Evolutionary conservation across 2,329 filamentous ascomycete species (phyloP).

Genomic region (Nannizzia gypsea): DNA sequence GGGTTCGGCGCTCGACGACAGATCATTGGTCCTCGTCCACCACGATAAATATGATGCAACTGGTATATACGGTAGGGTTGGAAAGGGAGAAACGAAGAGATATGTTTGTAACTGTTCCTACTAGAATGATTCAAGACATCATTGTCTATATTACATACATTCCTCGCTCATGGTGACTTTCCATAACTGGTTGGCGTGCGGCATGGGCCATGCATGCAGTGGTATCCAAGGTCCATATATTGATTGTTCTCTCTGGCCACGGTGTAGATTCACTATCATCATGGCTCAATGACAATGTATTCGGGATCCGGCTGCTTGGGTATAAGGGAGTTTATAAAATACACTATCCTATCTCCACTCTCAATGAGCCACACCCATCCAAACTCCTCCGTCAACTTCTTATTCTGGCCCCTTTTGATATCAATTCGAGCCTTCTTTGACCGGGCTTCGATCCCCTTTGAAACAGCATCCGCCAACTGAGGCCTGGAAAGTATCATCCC

Average conservation of each 20-base stretch:
- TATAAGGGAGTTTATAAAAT: conserved; percentile 19
- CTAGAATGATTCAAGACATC: not conserved
- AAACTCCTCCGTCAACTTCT: conserved; percentile 24
- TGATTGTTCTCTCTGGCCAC: not conserved
- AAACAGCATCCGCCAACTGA: conserved; percentile 36
- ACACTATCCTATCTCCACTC: conserved; percentile 31
- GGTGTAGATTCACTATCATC: not conserved
- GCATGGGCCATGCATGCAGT: too few species aligned
- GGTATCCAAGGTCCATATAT: not conserved
- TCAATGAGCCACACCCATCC: conserved; percentile 31
- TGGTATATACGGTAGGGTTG: not conserved
- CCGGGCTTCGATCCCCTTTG: conserved; percentile 43
- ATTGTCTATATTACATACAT: not conserved
- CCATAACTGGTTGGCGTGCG: not conserved
- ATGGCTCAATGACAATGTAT: not conserved
- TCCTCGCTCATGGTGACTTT: not conserved
- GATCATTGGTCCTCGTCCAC: conserved; percentile 51
- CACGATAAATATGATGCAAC: conserved; percentile 18
- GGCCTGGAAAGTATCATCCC: conserved; percentile 25
- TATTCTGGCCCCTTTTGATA: conserved; percentile 34
- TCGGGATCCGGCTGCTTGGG: conserved; percentile 10
- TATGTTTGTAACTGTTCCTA: not conserved
- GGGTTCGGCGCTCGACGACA: conserved; percentile 46
- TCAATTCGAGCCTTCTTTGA: conserved; percentile 35
- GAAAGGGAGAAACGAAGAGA: not conserved